Evolutionary conservation across 495 filamentous ascomycete genomes (phyloP).

Genomic region (Rostrohypoxylon terebratum): DNA sequence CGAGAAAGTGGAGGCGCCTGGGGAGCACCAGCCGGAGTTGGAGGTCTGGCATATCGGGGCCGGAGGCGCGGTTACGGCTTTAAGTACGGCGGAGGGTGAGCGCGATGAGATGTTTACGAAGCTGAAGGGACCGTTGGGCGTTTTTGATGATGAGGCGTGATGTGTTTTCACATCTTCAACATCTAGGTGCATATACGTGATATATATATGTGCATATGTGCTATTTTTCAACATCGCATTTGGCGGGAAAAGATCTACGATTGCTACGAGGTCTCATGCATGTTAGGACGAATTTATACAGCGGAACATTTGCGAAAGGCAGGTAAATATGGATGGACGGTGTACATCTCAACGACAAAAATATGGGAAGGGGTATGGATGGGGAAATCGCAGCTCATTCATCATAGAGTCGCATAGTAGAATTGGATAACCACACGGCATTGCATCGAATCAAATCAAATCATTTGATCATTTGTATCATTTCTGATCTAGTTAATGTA

Average conservation of each 20-base stretch:
- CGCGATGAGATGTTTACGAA: conserved; percentile 93
- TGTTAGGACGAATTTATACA: neutral
- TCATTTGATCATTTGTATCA: conserved; percentile 24
- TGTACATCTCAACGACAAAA: conserved; percentile 8
- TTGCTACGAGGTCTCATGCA: neutral
- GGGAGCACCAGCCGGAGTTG: conserved; percentile 31
- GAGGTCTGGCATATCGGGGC: conserved; percentile 86
- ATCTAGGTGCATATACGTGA: neutral
- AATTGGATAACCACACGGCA: conserved; percentile 18
- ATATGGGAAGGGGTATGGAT: conserved; percentile 4
- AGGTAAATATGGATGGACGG: neutral
- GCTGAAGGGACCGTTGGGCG: conserved; percentile 71
- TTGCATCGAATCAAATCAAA: neutral
- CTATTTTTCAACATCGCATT: neutral
- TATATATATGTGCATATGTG: neutral
- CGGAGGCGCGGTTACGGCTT: conserved; percentile 85
- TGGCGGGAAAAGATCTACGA: neutral
- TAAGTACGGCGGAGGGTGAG: conserved; percentile 82
- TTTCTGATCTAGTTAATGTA: neutral
- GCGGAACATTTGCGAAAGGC: neutral
- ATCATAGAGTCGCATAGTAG: conserved; percentile 35
- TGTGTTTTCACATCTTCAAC: neutral
- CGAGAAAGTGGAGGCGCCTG: conserved; percentile 43
- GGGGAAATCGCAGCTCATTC: conserved; percentile 36
- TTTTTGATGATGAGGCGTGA: conserved; percentile 59